phyloP scores from a whole-genome alignment of 163 green algal species.

The Scenedesmus sp. region DNA sequence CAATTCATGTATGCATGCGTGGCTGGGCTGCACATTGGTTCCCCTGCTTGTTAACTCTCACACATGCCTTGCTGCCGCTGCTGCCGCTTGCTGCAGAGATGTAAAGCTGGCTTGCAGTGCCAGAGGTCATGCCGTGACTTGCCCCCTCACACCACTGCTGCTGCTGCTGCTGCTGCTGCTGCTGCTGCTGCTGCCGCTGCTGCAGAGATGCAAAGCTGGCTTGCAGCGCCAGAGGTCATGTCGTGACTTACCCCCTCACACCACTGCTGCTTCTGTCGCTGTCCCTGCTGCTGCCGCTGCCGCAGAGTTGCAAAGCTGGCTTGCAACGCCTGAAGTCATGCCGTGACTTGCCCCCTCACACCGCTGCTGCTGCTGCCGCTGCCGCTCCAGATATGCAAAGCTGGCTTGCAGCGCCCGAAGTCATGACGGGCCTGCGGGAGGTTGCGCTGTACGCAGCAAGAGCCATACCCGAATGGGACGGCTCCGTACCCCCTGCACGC shows the following conservation, averaged over 20 bases:
- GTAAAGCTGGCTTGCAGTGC: too few relatives aligned
- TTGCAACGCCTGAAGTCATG: too few relatives aligned
- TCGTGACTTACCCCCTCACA: background rate
- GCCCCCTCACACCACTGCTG: background rate
- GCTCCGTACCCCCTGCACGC: background rate
- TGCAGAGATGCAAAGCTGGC: conserved; percentile 6
- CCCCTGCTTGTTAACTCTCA: too few relatives aligned
- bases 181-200: background rate
- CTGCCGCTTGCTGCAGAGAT: too few relatives aligned
- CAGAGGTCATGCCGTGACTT: too few relatives aligned
- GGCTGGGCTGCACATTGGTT: too few relatives aligned
- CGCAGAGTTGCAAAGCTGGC: too few relatives aligned
- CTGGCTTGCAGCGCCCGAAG: background rate
- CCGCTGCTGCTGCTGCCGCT: background rate
- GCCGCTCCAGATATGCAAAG: background rate
- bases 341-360: background rate
- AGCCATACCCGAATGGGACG: background rate
- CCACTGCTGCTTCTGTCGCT: background rate
- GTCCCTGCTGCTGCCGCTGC: too few relatives aligned
- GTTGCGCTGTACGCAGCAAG: background rate
- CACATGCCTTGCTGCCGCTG: too few relatives aligned
- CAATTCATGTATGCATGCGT: background rate
- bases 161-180: too few relatives aligned
- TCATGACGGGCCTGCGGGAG: background rate
- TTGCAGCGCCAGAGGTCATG: background rate